These are phyloP conservation scores for Pichia nakasei DNA, from an alignment of 805 yeast genomes.

Conservation along the genomic window DNA sequence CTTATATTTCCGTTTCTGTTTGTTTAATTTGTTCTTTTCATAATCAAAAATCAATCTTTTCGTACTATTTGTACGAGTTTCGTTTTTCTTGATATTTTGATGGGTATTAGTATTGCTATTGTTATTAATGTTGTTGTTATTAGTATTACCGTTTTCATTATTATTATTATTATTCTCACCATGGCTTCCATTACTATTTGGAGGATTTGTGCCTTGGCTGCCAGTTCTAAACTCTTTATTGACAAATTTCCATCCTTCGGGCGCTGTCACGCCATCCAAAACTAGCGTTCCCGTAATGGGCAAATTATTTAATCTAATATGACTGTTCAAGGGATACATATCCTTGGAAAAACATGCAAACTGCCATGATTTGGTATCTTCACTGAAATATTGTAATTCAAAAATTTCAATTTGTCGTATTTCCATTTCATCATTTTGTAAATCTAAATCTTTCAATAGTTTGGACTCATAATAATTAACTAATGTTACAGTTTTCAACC, in stretches of 20 bases:
- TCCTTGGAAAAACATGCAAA: conserved; percentile 49
- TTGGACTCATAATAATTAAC: conserved; percentile 42
- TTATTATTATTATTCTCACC: neutral
- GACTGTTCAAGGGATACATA: conserved; percentile 43
- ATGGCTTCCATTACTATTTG: neutral
- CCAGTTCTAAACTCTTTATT: neutral
- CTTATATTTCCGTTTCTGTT: neutral
- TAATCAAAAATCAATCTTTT: neutral
- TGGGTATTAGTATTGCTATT: neutral
- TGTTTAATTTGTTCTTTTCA: neutral
- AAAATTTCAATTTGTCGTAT: conserved; percentile 51
- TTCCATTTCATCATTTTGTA: conserved; percentile 25
- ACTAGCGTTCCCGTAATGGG: conserved; percentile 22
- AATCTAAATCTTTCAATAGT: conserved; percentile 31
- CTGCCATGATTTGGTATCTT: conserved; percentile 50
- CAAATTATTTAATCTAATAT: conserved; percentile 25
- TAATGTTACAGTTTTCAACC: conserved; percentile 39
- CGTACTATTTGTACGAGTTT: neutral
- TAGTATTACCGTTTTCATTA: neutral
- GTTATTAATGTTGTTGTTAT: neutral
- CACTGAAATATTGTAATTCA: conserved; percentile 53
- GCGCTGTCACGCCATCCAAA: conserved; percentile 42
- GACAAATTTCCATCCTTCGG: conserved; percentile 48
- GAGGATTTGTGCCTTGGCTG: neutral
- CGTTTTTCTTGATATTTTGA: neutral